Evolutionary conservation across 768 basidiomycete genomes (phyloP), one percentile per base, ranked within the genome.

Genomic region (Cubamyces lactineus): DNA sequence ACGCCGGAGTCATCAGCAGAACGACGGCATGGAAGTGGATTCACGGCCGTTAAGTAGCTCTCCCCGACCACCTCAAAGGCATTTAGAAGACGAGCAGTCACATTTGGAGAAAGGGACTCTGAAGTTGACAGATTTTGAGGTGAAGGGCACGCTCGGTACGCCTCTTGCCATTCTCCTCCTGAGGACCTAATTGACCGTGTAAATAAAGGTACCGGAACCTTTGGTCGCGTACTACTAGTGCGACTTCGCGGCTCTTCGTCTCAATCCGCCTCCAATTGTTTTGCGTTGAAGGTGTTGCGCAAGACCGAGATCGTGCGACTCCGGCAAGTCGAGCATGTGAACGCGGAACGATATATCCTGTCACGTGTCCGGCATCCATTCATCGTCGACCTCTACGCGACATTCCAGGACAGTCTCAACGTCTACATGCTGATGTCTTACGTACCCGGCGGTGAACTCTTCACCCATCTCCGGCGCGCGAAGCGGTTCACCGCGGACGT

Each of bases 381-480:
- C 76, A 86, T 99, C 64, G 96, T 99, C 63, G 95, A 98, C 69
- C 86, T 99, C 65, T 96, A 92, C 71, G 92, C 91, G 43, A 94
- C 94, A 15, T 96, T 94, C 71, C 96, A 97, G 75, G 97, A 99
- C 76, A 89, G 89, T 70, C 78, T 94, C 70, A 98, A 99, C 80
- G 88, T 98, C 51, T 99, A 99, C 78, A 96, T 99, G 93, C 80
- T 99, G 63, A 87, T 98, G 79, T 96, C 94, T 52, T 96, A 95
- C 72, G 86, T 96, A 48, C 94, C 96, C 9, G 97, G 97, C 19
- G 97, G 97, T 40, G 97, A 99, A 76, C 86, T 99, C 52, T 98
- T 99, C 76, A 98, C 96, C 5, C 92, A 95, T 69, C 86, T 98
- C 40, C 91, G 97, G 61, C 87, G 97, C 50, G 95, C 96, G 0